Percentiles rank a stretch among this genome's conserved stretches.
Evolutionary conservation across 2,329 filamentous ascomycete genomes (phyloP).

Genomic region (Thelonectria rubi): DNA sequence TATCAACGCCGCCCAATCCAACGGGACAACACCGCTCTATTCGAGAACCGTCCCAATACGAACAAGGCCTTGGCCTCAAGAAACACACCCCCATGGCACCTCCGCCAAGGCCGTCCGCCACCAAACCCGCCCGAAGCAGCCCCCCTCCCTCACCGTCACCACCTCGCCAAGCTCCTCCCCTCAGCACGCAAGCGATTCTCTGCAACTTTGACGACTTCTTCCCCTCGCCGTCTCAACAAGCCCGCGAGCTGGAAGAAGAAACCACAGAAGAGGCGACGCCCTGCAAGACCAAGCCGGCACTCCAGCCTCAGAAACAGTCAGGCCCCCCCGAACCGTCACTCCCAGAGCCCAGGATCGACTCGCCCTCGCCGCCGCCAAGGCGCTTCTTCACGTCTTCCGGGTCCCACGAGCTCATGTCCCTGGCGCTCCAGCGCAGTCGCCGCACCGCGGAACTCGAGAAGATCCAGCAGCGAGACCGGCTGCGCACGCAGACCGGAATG

Average conservation of each 20-base stretch:
- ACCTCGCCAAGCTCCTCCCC: constrained; percentile 42
- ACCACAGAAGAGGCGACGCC: constrained; percentile 14
- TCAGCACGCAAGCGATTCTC: constrained; percentile 64
- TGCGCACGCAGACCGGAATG: constrained; percentile 35
- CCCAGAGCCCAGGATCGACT: constrained; percentile 17
- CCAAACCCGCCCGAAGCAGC: constrained; percentile 6
- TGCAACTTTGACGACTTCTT: constrained; percentile 63
- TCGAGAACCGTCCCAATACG: constrained; percentile 20
- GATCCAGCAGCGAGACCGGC: constrained; percentile 40
- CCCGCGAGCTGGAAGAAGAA: constrained; percentile 59
- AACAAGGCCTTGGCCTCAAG: constrained; percentile 35
- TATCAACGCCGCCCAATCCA: background rate
- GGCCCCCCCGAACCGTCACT: constrained; percentile 31
- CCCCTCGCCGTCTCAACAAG: constrained; percentile 65
- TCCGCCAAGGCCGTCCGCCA: constrained; percentile 10
- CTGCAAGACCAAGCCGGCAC: constrained; percentile 9
- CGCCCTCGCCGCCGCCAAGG: constrained; percentile 26
- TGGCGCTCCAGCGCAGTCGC: constrained; percentile 48
- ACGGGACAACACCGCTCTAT: background rate
- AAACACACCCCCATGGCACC: constrained; percentile 1
- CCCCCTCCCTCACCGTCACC: constrained; percentile 28
- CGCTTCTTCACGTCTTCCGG: constrained; percentile 53
- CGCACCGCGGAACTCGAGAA: constrained; percentile 46
- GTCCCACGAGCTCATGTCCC: constrained; percentile 46
- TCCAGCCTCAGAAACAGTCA: constrained; percentile 1